Conservation (phyloP, 306 rosid genomes). For the Quercus bicolor region DNA sequence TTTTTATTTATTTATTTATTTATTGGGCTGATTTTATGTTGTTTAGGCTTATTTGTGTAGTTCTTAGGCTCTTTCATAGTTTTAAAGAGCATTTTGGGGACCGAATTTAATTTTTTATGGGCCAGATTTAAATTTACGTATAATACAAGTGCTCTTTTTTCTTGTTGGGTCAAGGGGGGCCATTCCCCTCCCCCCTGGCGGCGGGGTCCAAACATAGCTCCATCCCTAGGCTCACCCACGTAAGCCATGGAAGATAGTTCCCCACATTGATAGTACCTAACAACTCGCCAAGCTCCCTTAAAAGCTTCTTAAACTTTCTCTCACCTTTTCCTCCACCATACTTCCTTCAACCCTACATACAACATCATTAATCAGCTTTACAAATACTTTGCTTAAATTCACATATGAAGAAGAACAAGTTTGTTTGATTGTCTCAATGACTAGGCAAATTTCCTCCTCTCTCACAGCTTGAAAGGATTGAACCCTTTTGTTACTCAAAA, state of each 20-base stretch:
- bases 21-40: too few species aligned
- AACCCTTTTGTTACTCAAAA: constrained; percentile 24
- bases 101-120: too few species aligned
- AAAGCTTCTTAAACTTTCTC: constrained; percentile 16
- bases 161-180: too few species aligned
- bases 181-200: too few species aligned
- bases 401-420: background rate
- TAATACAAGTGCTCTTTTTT: too few species aligned
- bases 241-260: constrained; percentile 52
- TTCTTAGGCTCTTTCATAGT: too few species aligned
- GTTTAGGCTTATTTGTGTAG: too few species aligned
- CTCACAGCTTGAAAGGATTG: constrained; percentile 10
- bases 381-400: constrained; percentile 34
- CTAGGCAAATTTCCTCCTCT: constrained; percentile 12
- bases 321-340: constrained; percentile 26
- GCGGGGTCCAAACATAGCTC: too few species aligned
- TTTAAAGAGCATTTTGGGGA: too few species aligned
- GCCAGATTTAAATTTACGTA: too few species aligned
- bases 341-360: constrained; percentile 39
- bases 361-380: constrained; percentile 20
- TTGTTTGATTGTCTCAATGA: constrained; percentile 20
- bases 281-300: constrained; percentile 23
- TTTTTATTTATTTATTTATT: too few species aligned
- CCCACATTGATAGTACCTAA: constrained; percentile 37
- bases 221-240: constrained; percentile 21